Evolutionary conservation across 495 filamentous ascomycete genomes (phyloP).

Genomic region (Lophiostoma macrostomum): DNA sequence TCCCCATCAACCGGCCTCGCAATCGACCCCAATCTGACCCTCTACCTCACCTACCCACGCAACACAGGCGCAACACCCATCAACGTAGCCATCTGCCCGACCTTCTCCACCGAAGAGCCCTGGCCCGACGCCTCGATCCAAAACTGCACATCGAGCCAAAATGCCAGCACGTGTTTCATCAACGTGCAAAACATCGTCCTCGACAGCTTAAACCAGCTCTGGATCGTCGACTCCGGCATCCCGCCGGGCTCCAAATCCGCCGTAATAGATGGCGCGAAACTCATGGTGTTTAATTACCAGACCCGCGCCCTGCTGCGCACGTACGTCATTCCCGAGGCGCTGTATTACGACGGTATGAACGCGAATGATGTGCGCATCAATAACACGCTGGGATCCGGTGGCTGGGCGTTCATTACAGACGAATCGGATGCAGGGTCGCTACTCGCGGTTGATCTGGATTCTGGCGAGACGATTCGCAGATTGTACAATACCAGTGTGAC

Average conservation of each 20-base stretch:
- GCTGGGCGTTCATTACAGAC: constrained; percentile 36
- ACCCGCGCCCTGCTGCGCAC: constrained; percentile 28
- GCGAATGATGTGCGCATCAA: constrained; percentile 37
- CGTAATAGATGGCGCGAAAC: constrained; percentile 28
- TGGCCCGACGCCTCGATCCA: constrained; percentile 36
- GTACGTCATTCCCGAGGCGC: constrained; percentile 23
- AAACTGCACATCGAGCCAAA: constrained; percentile 34
- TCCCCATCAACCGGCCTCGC: constrained; percentile 34
- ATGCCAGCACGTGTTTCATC: constrained; percentile 36
- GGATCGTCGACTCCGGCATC: constrained; percentile 36
- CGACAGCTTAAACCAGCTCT: constrained; percentile 30
- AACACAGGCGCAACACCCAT: constrained; percentile 30
- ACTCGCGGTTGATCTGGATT: constrained; percentile 30
- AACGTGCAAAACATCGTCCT: constrained; percentile 39
- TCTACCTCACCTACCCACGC: constrained; percentile 37
- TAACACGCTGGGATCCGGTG: constrained; percentile 34
- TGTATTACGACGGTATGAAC: constrained; percentile 28
- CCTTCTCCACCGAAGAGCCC: constrained; percentile 30
- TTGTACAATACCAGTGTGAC: constrained; percentile 34
- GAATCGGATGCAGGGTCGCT: constrained; percentile 30
- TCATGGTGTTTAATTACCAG: constrained; percentile 35
- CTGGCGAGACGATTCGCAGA: constrained; percentile 25
- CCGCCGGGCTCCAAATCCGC: constrained; percentile 16
- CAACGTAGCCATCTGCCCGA: constrained; percentile 32
- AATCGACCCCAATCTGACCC: constrained; percentile 24